phyloP scores from a whole-genome alignment of 257 asterid genomes.

The Capsicum baccatum region DNA sequence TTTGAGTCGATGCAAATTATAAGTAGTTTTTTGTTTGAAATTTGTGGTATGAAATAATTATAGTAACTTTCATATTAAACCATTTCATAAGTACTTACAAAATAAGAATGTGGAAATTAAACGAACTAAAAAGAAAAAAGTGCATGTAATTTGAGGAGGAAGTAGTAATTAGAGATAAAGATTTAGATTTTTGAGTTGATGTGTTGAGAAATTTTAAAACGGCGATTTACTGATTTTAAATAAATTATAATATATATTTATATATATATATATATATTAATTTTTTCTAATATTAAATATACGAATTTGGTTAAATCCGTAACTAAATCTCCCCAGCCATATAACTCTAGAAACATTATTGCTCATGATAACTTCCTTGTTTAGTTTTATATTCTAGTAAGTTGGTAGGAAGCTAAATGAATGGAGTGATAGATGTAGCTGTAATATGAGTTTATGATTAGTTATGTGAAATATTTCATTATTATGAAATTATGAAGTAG shows the following conservation, averaged over 20 bases:
- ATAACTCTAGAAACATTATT: neutral
- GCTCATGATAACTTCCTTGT: neutral
- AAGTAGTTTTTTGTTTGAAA: no score
- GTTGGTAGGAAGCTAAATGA: conserved; percentile 22
- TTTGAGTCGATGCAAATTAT: neutral
- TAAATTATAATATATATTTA: neutral
- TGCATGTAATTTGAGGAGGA: neutral
- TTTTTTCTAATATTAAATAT: neutral
- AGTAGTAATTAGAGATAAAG: neutral
- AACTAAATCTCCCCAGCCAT: no score
- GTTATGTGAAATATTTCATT: neutral
- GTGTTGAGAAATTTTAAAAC: neutral
- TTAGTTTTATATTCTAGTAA: neutral
- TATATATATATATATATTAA: no score
- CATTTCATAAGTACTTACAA: neutral
- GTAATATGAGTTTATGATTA: conserved; percentile 21
- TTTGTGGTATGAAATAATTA: no score
- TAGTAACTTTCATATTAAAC: neutral
- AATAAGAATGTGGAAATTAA: neutral
- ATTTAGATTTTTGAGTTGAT: neutral
- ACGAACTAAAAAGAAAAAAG: neutral
- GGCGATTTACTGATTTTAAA: neutral
- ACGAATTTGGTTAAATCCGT: accelerated
- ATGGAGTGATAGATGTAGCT: conserved; percentile 8
- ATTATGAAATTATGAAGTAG: conserved; percentile 19